These are phyloP conservation scores for Fusarium illudens DNA, from an alignment of 2,329 filamentous ascomycete species.

Conservation along the genomic window DNA sequence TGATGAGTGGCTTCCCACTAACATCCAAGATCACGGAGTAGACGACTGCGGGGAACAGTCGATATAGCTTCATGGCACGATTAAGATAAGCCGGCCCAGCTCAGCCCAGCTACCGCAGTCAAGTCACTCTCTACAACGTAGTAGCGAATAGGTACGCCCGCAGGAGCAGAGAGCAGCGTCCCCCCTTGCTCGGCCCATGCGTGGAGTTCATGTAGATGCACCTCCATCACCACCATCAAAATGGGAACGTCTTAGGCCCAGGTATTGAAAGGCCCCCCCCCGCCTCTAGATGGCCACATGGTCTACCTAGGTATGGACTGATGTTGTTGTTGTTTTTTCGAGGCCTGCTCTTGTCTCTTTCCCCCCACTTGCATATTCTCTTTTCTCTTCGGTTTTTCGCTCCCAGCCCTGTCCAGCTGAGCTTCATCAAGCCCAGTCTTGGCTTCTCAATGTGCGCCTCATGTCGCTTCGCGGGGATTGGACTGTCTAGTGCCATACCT, in stretches of 20 bases:
- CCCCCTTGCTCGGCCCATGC: slow-evolving; percentile 35
- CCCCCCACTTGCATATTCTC: slow-evolving; percentile 6
- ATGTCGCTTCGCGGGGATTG: background rate
- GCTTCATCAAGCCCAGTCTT: slow-evolving; percentile 16
- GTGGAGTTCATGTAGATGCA: slow-evolving; percentile 40
- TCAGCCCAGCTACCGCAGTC: background rate
- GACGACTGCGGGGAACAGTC: background rate
- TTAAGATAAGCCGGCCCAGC: background rate
- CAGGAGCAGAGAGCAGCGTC: background rate
- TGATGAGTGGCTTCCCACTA: slow-evolving; percentile 15
- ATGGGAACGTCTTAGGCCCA: slow-evolving; percentile 10
- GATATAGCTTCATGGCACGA: slow-evolving; percentile 7
- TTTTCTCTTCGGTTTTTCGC: slow-evolving; percentile 1
- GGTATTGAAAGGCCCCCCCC: slow-evolving; percentile 1
- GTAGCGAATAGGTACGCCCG: slow-evolving; percentile 6
- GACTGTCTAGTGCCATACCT: background rate
- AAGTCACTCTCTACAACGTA: slow-evolving; percentile 3
- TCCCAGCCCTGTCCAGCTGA: slow-evolving; percentile 34
- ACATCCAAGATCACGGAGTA: background rate
- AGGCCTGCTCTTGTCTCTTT: slow-evolving; percentile 3
- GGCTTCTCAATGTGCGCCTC: background rate
- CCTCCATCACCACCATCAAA: slow-evolving; percentile 7
- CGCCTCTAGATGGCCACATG: background rate
- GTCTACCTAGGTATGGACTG: slow-evolving; percentile 34
- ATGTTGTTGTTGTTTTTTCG: slow-evolving; percentile 18